Evolutionary conservation across 768 basidiomycete genomes (phyloP).

Genomic region (Termitomyces sp.): DNA sequence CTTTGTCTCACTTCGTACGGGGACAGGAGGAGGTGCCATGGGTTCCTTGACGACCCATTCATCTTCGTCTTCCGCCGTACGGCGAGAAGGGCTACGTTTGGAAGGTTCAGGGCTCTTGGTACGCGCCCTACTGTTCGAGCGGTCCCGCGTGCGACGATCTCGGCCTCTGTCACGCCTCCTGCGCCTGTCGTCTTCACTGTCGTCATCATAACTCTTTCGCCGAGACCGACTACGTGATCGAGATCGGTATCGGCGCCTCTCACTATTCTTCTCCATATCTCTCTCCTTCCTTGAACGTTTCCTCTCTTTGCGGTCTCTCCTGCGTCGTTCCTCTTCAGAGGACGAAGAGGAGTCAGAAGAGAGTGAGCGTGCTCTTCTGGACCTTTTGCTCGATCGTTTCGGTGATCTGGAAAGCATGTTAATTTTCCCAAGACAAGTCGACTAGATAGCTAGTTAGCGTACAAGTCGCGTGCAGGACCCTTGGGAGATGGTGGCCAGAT

Average conservation of each 20-base stretch:
- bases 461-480: slow-evolving; percentile 53
- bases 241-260: slow-evolving; percentile 30
- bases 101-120: slow-evolving; percentile 25
- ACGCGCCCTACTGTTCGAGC: slow-evolving; percentile 19
- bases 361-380: slow-evolving; percentile 52
- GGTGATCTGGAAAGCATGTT: slow-evolving; percentile 40
- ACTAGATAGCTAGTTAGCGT: slow-evolving; percentile 18
- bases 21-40: slow-evolving; percentile 18
- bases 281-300: slow-evolving; percentile 49
- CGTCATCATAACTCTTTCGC: slow-evolving; percentile 26
- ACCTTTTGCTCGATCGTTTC: slow-evolving; percentile 50
- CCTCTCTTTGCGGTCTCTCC: slow-evolving; percentile 54
- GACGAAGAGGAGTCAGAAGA: slow-evolving; percentile 45
- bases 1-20: slow-evolving; percentile 7
- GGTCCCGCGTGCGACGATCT: slow-evolving; percentile 5
- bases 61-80: slow-evolving; percentile 37
- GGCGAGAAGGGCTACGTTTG: slow-evolving; percentile 24
- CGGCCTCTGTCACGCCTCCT: slow-evolving; percentile 20
- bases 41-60: slow-evolving; percentile 65
- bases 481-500: slow-evolving; percentile 87
- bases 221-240: slow-evolving; percentile 27
- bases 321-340: slow-evolving; percentile 53
- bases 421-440: neutral
- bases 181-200: slow-evolving; percentile 32
- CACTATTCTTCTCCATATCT: slow-evolving; percentile 27